Evolutionary conservation across 169 alveolate species (phyloP), one percentile per base, ranked within the genome.

Genomic region (Babesia gibsoni): DNA sequence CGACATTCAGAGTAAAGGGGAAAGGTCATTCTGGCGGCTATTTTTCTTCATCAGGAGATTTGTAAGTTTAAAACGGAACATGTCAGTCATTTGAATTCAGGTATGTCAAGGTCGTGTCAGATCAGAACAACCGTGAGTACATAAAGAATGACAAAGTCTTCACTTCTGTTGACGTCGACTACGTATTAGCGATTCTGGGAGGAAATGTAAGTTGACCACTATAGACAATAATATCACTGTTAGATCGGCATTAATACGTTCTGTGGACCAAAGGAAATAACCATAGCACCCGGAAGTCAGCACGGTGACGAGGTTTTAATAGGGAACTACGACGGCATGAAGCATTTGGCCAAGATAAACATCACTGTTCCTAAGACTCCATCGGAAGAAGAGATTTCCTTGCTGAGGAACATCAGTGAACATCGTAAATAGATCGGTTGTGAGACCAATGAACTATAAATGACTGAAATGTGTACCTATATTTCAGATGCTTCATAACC

Each of bases 1-100:
- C 81, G 22, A 52, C 25, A 22, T 16, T 78, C 20, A 67, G 14
- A 41, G 63, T 78, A 27, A 67, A 23, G 41, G 75, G 82, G 18
- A 7, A 32, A 16, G 87, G 87, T 9, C 73, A 78, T 42, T 63
- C 49, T 41, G 69, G 72, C 29, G 84, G 84, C 9, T 45, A 37
- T 20, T 58, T 25, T 33, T 9, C 66, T 9, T 45, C 53, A 27
- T 49, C 67, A 10, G 87, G 87, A 25, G 67, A 78, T 63, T 32
- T 78, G 83, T 78, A 78, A 12, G 87, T 78, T 56, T 2, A 12
- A 3, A 4, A 4, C 33, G 20, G 4, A 27, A 6, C 29, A 30
- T 10, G 16, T 22, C 36, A 3, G 16, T 0, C 1, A 0, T 2
- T 29, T 27, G 4, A 16, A 0, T 16, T 50, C 39, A 78, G 83